A percentile compares a stretch with the other conserved stretches of the same genome.
Evolutionary conservation across 495 filamentous ascomycete species (phyloP).

Genomic region (Penicillium chermesinum): DNA sequence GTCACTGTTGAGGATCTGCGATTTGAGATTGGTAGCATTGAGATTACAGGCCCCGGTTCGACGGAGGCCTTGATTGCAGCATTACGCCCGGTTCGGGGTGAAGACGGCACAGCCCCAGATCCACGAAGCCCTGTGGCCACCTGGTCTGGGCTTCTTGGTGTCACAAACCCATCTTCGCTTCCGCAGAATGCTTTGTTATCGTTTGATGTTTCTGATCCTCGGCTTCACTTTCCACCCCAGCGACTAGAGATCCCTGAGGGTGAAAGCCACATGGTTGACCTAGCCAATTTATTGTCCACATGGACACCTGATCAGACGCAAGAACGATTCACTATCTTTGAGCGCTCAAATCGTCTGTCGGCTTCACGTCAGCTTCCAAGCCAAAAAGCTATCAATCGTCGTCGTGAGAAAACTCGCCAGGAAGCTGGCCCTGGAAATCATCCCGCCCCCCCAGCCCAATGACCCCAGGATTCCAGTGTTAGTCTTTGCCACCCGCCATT

Average conservation of each 20-base stretch:
- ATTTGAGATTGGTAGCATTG: conserved; percentile 92
- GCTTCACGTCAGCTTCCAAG: conserved; percentile 65
- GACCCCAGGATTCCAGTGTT: conserved; percentile 83
- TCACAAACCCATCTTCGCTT: conserved; percentile 73
- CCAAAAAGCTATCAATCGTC: conserved; percentile 82
- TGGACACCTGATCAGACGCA: conserved; percentile 66
- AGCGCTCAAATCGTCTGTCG: conserved; percentile 56
- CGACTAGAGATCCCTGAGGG: conserved; percentile 29
- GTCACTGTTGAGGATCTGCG: conserved; percentile 83
- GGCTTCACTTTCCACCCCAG: conserved; percentile 63
- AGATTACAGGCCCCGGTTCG: conserved; percentile 76
- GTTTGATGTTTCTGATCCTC: conserved; percentile 74
- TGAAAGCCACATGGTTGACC: conserved; percentile 41
- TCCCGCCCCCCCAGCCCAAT: conserved; percentile 51
- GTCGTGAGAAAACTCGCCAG: conserved; percentile 40
- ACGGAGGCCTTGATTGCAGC: conserved; percentile 73
- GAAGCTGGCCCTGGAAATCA: conserved; percentile 58
- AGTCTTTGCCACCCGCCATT: conserved; percentile 54
- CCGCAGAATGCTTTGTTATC: conserved; percentile 66
- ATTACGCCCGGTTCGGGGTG: conserved; percentile 51
- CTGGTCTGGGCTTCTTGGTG: conserved; percentile 60
- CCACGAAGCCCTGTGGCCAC: conserved; percentile 44
- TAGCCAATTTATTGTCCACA: conserved; percentile 53
- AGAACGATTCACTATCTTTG: conserved; percentile 57
- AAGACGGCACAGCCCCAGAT: conserved; percentile 17